Conservation (phyloP, 2,329 filamentous ascomycete genomes). For the Fusarium protoensiforme region DNA sequence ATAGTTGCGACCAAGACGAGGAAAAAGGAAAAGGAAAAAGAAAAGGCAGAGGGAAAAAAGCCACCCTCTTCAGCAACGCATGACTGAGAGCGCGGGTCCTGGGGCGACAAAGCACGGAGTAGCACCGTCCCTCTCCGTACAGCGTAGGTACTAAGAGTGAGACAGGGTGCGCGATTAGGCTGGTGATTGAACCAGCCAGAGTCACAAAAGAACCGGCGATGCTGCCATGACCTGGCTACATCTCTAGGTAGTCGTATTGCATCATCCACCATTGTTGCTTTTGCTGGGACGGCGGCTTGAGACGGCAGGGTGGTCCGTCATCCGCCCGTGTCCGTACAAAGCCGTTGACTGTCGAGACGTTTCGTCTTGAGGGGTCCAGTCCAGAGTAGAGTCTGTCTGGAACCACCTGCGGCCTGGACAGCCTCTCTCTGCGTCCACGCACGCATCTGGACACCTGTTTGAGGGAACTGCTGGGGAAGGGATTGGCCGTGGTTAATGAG, state of each 20-base stretch:
- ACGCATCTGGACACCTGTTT: conserved; percentile 7
- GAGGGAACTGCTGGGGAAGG: conserved; percentile 15
- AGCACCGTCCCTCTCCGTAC: neutral
- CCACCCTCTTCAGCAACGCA: conserved; percentile 27
- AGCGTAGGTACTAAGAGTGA: conserved; percentile 32
- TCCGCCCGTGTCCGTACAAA: conserved; percentile 3
- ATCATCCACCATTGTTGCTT: conserved; percentile 36
- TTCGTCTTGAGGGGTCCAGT: neutral
- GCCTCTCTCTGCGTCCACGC: neutral
- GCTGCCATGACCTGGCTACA: conserved; percentile 27
- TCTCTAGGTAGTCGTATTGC: conserved; percentile 36
- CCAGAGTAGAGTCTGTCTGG: conserved; percentile 16
- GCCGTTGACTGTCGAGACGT: conserved; percentile 15
- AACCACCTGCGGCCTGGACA: conserved; percentile 12
- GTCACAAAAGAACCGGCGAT: conserved; percentile 34
- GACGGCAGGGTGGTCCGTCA: conserved; percentile 10
- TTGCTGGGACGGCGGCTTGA: conserved; percentile 29
- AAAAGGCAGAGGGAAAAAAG: conserved; percentile 33
- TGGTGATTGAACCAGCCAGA: conserved; percentile 29
- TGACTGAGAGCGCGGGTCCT: conserved; percentile 31
- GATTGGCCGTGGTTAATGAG: conserved; percentile 6
- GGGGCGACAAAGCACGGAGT: conserved; percentile 23
- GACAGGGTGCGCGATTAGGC: conserved; percentile 37
- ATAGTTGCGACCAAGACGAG: conserved; percentile 25
- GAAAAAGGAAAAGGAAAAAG: conserved; percentile 28